phyloP scores from a whole-genome alignment of 2,329 filamentous ascomycete species.

The Immersiporthe knoxdaviesiana region DNA sequence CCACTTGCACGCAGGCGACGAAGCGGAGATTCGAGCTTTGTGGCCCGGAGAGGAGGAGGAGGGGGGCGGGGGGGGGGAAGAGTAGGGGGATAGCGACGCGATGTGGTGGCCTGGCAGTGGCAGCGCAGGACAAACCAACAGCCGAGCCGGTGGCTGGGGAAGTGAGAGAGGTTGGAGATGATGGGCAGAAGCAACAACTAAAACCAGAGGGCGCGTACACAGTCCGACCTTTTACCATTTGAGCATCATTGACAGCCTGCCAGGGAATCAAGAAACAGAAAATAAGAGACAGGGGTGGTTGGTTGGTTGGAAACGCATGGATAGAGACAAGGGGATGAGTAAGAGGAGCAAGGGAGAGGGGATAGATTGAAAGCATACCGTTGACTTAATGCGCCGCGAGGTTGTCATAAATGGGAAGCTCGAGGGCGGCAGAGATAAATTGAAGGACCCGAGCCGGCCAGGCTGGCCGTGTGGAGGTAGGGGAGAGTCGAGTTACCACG shows the following conservation, averaged over 20 bases:
- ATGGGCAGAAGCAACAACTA: constrained; percentile 35
- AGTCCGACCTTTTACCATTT: constrained; percentile 54
- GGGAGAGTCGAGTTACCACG: neutral
- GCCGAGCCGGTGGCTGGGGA: constrained; percentile 30
- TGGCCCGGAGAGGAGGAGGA: constrained; percentile 27
- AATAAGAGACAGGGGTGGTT: neutral
- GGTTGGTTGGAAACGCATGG: too few relatives aligned
- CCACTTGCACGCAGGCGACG: constrained; percentile 19
- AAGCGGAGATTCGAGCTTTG: constrained; percentile 30
- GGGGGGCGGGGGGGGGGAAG: constrained; percentile 18
- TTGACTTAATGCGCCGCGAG: neutral
- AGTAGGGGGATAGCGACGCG: constrained; percentile 16
- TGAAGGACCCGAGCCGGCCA: constrained; percentile 1
- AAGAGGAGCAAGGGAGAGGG: constrained; percentile 1
- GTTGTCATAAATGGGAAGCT: neutral
- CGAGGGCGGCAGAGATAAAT: neutral
- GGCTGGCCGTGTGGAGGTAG: neutral
- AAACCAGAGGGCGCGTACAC: constrained; percentile 44
- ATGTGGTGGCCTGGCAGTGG: constrained; percentile 12
- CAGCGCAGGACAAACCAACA: constrained; percentile 14
- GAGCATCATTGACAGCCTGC: constrained; percentile 47
- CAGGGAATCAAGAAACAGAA: neutral
- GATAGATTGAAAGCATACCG: neutral
- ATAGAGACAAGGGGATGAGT: neutral
- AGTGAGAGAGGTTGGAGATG: constrained; percentile 30